Conservation (phyloP, 129 eudicot genomes). For the Daucus carota region DNA sequence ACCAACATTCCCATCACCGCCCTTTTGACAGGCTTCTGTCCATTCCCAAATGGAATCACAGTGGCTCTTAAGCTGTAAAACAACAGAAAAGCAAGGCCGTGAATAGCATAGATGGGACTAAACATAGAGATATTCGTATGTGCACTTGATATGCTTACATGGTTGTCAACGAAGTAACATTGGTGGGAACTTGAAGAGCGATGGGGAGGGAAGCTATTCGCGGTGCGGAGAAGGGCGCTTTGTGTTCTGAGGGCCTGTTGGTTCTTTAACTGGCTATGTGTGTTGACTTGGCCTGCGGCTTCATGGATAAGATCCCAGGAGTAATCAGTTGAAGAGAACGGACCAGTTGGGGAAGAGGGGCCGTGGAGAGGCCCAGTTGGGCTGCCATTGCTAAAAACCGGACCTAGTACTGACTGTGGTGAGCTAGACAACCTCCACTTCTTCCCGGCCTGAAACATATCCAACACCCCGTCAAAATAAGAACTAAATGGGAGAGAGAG, state of each 20-base stretch:
- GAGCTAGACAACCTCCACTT: slow-evolving; percentile 45
- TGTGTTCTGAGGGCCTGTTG: not conserved
- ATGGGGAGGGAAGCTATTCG: slow-evolving; percentile 8
- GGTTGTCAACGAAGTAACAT: not conserved
- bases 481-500: not conserved
- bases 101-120: not conserved
- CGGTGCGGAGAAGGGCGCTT: not conserved
- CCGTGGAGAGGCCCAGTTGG: slow-evolving; percentile 39
- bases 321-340: slow-evolving; percentile 24
- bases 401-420: slow-evolving; percentile 52
- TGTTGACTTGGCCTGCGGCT: slow-evolving; percentile 57
- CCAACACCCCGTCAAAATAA: not conserved
- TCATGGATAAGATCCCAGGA: slow-evolving; percentile 50
- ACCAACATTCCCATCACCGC: not conserved
- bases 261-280: not conserved
- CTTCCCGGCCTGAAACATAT: slow-evolving; percentile 8
- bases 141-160: not conserved
- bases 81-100: not conserved
- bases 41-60: slow-evolving; percentile 16
- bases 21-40: slow-evolving; percentile 5
- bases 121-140: not conserved
- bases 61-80: not conserved
- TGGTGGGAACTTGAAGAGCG: not conserved
- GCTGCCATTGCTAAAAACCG: slow-evolving; percentile 31
- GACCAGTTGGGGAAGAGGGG: slow-evolving; percentile 43